Conservation (phyloP, 129 eudicot genomes). For the Artemisia annua region DNA sequence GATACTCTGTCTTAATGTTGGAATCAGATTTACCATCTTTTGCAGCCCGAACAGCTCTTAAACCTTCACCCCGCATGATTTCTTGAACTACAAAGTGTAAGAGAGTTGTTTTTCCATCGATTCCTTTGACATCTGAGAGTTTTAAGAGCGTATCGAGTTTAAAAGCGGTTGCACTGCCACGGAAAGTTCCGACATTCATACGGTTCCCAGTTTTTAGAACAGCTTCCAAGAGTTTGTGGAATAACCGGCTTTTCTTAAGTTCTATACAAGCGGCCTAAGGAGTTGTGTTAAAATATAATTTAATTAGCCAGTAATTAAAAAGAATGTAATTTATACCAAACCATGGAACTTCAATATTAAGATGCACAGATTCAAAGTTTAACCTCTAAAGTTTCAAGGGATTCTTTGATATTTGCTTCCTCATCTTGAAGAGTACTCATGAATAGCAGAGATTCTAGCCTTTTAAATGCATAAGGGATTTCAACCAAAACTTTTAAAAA, state of each 20-base stretch:
- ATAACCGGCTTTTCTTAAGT: constrained; percentile 49
- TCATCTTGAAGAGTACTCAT: constrained; percentile 60
- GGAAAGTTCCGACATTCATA: constrained; percentile 66
- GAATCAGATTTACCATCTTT: constrained; percentile 34
- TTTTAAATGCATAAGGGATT: constrained; percentile 54
- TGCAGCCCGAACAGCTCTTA: constrained; percentile 40
- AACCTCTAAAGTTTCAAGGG: constrained; percentile 56
- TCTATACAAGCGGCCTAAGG: constrained; percentile 56
- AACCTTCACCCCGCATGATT: constrained; percentile 55
- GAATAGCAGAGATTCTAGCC: constrained; percentile 50
- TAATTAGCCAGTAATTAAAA: constrained; percentile 3
- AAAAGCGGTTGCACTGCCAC: constrained; percentile 65
- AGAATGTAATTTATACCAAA: background rate
- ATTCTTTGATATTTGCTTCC: constrained; percentile 42
- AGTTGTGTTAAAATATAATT: constrained; percentile 7
- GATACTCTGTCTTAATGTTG: constrained; percentile 36
- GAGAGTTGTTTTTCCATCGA: constrained; percentile 61
- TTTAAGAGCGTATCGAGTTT: constrained; percentile 63
- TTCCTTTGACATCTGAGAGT: constrained; percentile 61
- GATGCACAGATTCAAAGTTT: constrained; percentile 17
- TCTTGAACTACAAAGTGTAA: constrained; percentile 58
- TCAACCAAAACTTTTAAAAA: constrained; percentile 56
- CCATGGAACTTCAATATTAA: background rate
- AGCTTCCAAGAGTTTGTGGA: constrained; percentile 60
- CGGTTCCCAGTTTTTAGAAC: constrained; percentile 70